Evolutionary conservation across 441 rosid genomes (phyloP), one percentile per base, ranked within the genome.

Genomic region (Adansonia gregorii): DNA sequence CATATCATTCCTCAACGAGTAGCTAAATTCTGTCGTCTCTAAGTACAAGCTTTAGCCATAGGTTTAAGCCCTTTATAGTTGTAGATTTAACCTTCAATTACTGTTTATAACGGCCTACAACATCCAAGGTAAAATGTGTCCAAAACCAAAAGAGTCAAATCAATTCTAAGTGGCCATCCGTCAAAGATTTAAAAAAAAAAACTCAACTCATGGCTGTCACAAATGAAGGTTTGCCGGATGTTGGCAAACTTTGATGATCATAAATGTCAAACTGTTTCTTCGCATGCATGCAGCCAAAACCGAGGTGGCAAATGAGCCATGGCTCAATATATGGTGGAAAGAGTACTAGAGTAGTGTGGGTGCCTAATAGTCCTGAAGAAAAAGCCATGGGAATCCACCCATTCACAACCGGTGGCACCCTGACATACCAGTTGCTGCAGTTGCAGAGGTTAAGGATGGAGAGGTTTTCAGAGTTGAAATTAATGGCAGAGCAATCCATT

Each of bases 321-420:
- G 87, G 83, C 81, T 45, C 61, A 81, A 31, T 31, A 31, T 31
- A 31, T 31, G 39, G 39, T 31, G 39, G 39, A 31, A 31, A 31
- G 39, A 31, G 4, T 31, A 31, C 39, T 31, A 31, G 39, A 31
- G 39, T 31, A 31, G 39, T 4, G 39, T 31, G 39, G 39, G 39
- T 31, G 39, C 39, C 2, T 31, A 31, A 31, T 31, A 56, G 98
- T 91, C 79, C 70, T 91, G 79, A 89, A 83, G 89, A 91, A 88
- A 93, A 82, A 89, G 84, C 90, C 98, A 81, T 83, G 87, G 86
- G 85, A 87, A 76, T 87, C 39, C 39, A 31, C 4, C 87, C 8
- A 87, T 87, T 19, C 91, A 85, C 81, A 88, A 82, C 86, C 78
- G 91, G 76, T 91, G 95, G 95, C 95, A 83, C 64, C 91, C 93